Percentiles rank a stretch among this genome's conserved stretches.
These are phyloP conservation scores for Neurospora crassa DNA, from an alignment of 2,329 filamentous ascomycete genomes.

Conservation along the genomic window DNA sequence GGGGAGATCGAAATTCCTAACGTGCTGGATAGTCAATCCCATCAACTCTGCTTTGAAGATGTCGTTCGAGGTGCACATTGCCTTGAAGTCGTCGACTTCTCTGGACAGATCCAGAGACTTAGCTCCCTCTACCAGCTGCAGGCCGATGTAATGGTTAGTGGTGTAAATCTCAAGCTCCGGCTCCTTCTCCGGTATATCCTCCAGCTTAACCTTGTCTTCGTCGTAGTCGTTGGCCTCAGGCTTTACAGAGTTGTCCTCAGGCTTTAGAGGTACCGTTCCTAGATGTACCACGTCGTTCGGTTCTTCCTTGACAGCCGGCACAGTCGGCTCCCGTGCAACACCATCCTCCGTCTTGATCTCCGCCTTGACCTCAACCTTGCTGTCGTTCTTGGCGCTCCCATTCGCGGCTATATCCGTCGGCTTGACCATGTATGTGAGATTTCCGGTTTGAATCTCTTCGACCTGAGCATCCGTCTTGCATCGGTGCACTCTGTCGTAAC, in stretches of 20 bases:
- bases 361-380: slow-evolving; percentile 33
- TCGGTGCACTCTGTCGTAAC: slow-evolving; percentile 72
- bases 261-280: slow-evolving; percentile 5
- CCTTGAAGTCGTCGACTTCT: slow-evolving; percentile 79
- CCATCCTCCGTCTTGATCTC: slow-evolving; percentile 14
- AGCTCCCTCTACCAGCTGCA: slow-evolving; percentile 63
- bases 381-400: slow-evolving; percentile 36
- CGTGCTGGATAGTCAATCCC: slow-evolving; percentile 71
- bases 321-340: background rate
- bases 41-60: slow-evolving; percentile 68
- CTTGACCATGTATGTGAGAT: slow-evolving; percentile 34
- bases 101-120: slow-evolving; percentile 70
- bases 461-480: slow-evolving; percentile 47
- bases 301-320: slow-evolving; percentile 14
- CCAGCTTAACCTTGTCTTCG: slow-evolving; percentile 13
- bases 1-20: slow-evolving; percentile 72
- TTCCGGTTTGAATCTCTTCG: slow-evolving; percentile 45
- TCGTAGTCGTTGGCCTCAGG: slow-evolving; percentile 6
- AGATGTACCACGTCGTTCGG: slow-evolving; percentile 9
- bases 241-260: slow-evolving; percentile 3
- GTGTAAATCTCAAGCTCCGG: slow-evolving; percentile 57
- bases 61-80: slow-evolving; percentile 66
- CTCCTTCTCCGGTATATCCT: slow-evolving; percentile 16
- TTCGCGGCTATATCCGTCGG: slow-evolving; percentile 25
- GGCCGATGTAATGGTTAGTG: slow-evolving; percentile 87